Conservation (phyloP, 805 yeast species). For the Saturnispora silvae region DNA sequence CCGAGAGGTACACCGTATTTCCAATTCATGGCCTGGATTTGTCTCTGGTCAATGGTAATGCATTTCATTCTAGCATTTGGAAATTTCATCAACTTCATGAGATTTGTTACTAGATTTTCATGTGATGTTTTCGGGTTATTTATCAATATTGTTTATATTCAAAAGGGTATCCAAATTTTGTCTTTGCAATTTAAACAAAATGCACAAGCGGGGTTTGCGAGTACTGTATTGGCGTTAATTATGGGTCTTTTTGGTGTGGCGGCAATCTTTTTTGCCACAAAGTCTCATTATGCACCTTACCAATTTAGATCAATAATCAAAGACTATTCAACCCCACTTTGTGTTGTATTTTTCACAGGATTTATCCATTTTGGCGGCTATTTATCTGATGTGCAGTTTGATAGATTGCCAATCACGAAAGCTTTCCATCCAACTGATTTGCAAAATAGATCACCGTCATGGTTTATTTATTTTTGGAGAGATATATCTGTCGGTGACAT, state of each 20-base stretch:
- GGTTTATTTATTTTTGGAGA: conserved; percentile 73
- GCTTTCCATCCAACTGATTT: conserved; percentile 66
- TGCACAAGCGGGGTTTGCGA: conserved; percentile 39
- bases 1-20: conserved; percentile 51
- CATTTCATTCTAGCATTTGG: conserved; percentile 64
- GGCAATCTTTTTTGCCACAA: conserved; percentile 44
- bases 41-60: conserved; percentile 80
- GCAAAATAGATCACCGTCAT: conserved; percentile 40
- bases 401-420: conserved; percentile 54
- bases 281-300: conserved; percentile 52
- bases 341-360: conserved; percentile 85
- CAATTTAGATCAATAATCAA: conserved; percentile 56
- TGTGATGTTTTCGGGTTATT: conserved; percentile 92
- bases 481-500: conserved; percentile 60
- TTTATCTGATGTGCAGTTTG: conserved; percentile 44
- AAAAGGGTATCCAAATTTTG: conserved; percentile 82
- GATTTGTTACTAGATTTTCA: conserved; percentile 67
- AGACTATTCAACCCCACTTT: conserved; percentile 78
- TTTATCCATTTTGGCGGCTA: conserved; percentile 86
- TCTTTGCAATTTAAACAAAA: conserved; percentile 50
- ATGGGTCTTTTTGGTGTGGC: conserved; percentile 72
- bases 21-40: conserved; percentile 93
- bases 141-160: conserved; percentile 77
- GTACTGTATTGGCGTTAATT: conserved; percentile 61
- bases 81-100: conserved; percentile 58